These are phyloP conservation scores for Cladosporium sp. DNA, from an alignment of 2,329 filamentous ascomycete genomes.

Conservation along the genomic window DNA sequence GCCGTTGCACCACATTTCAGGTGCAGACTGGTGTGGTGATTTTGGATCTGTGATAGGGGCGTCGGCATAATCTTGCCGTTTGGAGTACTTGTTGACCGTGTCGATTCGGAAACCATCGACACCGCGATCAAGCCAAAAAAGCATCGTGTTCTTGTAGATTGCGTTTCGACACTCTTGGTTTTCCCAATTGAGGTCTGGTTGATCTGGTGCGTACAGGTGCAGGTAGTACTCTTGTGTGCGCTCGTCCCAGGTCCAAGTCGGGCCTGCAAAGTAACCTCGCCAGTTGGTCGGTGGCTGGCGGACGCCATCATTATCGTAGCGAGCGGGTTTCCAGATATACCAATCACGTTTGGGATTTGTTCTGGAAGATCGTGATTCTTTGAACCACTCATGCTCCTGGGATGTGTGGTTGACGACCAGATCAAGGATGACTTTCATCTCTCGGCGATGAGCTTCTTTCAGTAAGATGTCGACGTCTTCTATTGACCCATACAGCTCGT, in stretches of 20 bases:
- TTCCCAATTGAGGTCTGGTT: slow-evolving; percentile 84
- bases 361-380: slow-evolving; percentile 59
- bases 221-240: slow-evolving; percentile 70
- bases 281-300: slow-evolving; percentile 73
- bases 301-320: slow-evolving; percentile 47
- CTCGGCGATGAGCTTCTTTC: slow-evolving; percentile 53
- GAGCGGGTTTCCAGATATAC: slow-evolving; percentile 27
- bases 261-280: slow-evolving; percentile 55
- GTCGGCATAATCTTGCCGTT: neutral
- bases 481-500: slow-evolving; percentile 61
- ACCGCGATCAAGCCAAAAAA: slow-evolving; percentile 71
- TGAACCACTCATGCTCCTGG: slow-evolving; percentile 65
- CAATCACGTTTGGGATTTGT: slow-evolving; percentile 64
- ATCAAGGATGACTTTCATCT: slow-evolving; percentile 68
- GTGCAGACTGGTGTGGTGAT: slow-evolving; percentile 2
- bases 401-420: slow-evolving; percentile 74
- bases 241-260: slow-evolving; percentile 68
- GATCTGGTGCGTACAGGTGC: slow-evolving; percentile 69
- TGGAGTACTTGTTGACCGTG: slow-evolving; percentile 26
- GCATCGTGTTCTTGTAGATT: slow-evolving; percentile 57
- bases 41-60: slow-evolving; percentile 7
- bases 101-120: slow-evolving; percentile 46
- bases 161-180: slow-evolving; percentile 64
- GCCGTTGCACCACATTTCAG: slow-evolving; percentile 23
- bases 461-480: slow-evolving; percentile 61